Percentiles rank a stretch among this genome's conserved stretches.
Evolutionary conservation across 1,139 yeast species (phyloP).

Genomic region (Geotrichum carabidarum): DNA sequence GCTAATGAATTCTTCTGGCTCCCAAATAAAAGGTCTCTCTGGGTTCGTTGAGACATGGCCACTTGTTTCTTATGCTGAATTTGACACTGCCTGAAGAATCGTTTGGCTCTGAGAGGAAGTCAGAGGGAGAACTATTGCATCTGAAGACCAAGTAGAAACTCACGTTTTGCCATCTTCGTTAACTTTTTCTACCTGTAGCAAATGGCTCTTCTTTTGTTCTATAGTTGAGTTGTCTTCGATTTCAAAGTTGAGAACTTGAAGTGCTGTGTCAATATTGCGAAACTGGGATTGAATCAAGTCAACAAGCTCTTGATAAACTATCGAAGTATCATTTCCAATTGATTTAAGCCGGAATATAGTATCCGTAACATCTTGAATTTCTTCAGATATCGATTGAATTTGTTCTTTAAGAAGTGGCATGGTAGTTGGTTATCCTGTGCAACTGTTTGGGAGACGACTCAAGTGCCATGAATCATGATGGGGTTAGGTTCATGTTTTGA

Average conservation of each 20-base stretch:
- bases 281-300: constrained; percentile 31
- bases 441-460: too few relatives aligned
- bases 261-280: constrained; percentile 27
- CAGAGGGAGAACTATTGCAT: neutral
- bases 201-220: constrained; percentile 18
- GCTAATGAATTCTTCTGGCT: constrained; percentile 10
- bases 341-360: constrained; percentile 25
- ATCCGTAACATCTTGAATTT: constrained; percentile 25
- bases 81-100: constrained; percentile 33
- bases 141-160: neutral
- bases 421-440: neutral
- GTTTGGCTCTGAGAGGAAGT: constrained; percentile 19
- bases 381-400: constrained; percentile 21
- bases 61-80: constrained; percentile 29
- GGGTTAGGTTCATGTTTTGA: too few relatives aligned
- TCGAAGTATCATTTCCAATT: constrained; percentile 21
- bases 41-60: constrained; percentile 25
- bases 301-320: constrained; percentile 31
- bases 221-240: constrained; percentile 22
- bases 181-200: constrained; percentile 27
- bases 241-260: constrained; percentile 25
- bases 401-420: constrained; percentile 16
- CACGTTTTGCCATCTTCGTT: constrained; percentile 28
- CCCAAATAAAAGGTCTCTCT: constrained; percentile 30
- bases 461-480: too few relatives aligned